Evolutionary conservation across 2,329 filamentous ascomycete genomes (phyloP), one percentile per base, ranked within the genome.

Genomic region (Monilinia aucupariae): DNA sequence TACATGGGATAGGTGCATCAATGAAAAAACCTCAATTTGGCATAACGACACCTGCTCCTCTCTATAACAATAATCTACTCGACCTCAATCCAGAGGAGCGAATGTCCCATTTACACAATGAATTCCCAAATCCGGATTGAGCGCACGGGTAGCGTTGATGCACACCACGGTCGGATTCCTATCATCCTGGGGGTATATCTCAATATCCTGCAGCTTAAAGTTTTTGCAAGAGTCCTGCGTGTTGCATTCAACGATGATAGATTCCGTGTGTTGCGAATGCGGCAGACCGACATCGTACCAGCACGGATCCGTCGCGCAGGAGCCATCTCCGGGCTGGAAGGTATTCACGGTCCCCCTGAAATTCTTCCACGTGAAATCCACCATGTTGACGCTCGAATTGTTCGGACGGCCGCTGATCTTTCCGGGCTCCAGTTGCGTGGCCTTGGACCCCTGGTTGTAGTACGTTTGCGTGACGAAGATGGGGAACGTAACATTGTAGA

Each of bases 391-490:
- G 15, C 73, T 74, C 4, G 75, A 70, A 64, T 77, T 77, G 65
- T 76, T 76, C 8, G 71, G 69, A n/a, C 75, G 66, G 20, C 68
- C 70, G 10, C 64, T 63, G 1, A 67, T 69, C 3, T 64, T 66
- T 1, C 70, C 71, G 20, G 65, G 69, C 9, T 70, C 64, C 0
- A 72, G 68, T 39, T 73, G 71, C 2, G 68, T 73, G 64, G 70
- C 72, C 8, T 66, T 70, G 34, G 66, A 71, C n/a, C 71, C 73
- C 66, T 79, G 77, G 61, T 79, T 75, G 64, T 70, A 68, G 67
- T 79, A 79, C 47, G 74, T 78, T 68, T 79, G 77, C 3, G 77
- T 79, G n/a, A 79, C 76, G 62, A 78, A 79, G 61, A 79, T 76
- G 1, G 78, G 78, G 65, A 79, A 79, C 0, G 77, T 75, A 37